Percentiles rank a stretch among this genome's conserved stretches.
Evolutionary conservation across 768 basidiomycete genomes (phyloP).

Genomic region (Kwoniella dejecticola): DNA sequence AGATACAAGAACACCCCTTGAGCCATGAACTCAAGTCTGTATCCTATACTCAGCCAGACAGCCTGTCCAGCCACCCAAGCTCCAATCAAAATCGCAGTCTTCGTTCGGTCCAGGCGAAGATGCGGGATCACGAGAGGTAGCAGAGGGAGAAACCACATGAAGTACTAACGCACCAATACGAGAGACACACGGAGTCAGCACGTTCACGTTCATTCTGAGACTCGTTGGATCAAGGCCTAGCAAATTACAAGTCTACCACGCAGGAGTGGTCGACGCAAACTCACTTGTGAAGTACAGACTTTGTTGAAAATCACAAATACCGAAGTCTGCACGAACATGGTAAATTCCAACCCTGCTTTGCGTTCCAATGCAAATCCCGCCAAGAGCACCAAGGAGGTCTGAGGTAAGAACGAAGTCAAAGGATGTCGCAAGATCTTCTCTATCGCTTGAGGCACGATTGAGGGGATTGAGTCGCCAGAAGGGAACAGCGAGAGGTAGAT

Average conservation of each 20-base stretch:
- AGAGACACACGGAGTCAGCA: too few relatives aligned
- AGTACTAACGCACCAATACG: slow-evolving; percentile 83
- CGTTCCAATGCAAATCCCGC: slow-evolving; percentile 73
- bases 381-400: slow-evolving; percentile 71
- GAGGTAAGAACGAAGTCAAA: slow-evolving; percentile 79
- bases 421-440: slow-evolving; percentile 63
- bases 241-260: too few relatives aligned
- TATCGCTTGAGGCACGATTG: neutral
- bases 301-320: slow-evolving; percentile 96
- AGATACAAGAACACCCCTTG: slow-evolving; percentile 70
- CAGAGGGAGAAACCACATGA: slow-evolving; percentile 92
- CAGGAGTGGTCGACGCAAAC: slow-evolving; percentile 33
- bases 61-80: slow-evolving; percentile 73
- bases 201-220: too few relatives aligned
- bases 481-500: slow-evolving; percentile 82
- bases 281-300: slow-evolving; percentile 94
- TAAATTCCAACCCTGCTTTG: slow-evolving; percentile 64
- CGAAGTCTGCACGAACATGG: slow-evolving; percentile 89
- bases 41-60: slow-evolving; percentile 88
- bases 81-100: slow-evolving; percentile 58
- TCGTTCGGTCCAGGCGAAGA: slow-evolving; percentile 61
- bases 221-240: too few relatives aligned
- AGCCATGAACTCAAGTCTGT: slow-evolving; percentile 84
- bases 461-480: slow-evolving; percentile 18
- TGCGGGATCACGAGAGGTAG: slow-evolving; percentile 77